These are phyloP conservation scores for Nepenthes mirabilis DNA, from an alignment of 148 eudicot genomes.

Conservation along the genomic window DNA sequence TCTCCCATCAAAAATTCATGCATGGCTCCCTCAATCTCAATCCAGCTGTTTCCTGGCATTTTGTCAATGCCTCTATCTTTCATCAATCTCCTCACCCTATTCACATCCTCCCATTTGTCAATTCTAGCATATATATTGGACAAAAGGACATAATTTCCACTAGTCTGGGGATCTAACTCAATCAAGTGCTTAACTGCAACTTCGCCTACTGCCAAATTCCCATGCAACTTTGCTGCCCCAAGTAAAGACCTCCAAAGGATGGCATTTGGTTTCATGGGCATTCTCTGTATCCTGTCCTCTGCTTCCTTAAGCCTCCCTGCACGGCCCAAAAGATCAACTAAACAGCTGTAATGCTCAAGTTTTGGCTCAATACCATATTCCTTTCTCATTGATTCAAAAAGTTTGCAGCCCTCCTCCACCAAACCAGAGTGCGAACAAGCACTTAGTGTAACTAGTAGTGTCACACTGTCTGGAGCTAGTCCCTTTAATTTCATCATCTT, in stretches of 20 bases:
- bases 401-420: conserved; percentile 23
- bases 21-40: conserved; percentile 25
- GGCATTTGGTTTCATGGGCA: conserved; percentile 39
- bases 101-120: conserved; percentile 30
- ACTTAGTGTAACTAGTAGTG: conserved; percentile 23
- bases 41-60: conserved; percentile 26
- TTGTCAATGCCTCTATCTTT: conserved; percentile 21
- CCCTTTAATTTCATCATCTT: conserved; percentile 19
- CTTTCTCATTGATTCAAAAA: conserved; percentile 23
- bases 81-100: conserved; percentile 24
- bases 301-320: conserved; percentile 37
- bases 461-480: conserved; percentile 30
- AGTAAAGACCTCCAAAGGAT: conserved; percentile 35
- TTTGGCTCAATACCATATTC: conserved; percentile 23
- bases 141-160: conserved; percentile 35
- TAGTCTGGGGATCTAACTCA: conserved; percentile 29
- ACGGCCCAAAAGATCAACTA: conserved; percentile 38
- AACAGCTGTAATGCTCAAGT: conserved; percentile 33
- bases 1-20: conserved; percentile 33
- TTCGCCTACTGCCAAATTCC: conserved; percentile 22
- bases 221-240: conserved; percentile 30
- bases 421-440: conserved; percentile 40
- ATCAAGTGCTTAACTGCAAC: conserved; percentile 19
- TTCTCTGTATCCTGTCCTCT: conserved; percentile 9
- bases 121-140: conserved; percentile 31